phyloP scores from a whole-genome alignment of 768 basidiomycete genomes.

The Gyrodon lividus region DNA sequence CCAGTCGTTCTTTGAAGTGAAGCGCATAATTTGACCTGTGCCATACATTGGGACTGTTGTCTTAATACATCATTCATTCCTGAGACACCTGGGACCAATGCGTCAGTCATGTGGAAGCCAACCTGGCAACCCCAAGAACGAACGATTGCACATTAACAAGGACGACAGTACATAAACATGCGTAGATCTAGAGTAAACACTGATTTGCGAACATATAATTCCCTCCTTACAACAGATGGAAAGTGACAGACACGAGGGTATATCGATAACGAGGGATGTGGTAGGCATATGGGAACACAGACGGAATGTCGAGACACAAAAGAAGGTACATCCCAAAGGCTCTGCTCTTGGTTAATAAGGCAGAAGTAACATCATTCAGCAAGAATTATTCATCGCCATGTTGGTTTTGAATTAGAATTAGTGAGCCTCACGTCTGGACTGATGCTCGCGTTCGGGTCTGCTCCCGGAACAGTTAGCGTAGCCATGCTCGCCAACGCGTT shows the following conservation, averaged over 20 bases:
- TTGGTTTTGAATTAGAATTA: slow-evolving; percentile 43
- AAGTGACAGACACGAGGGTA: slow-evolving; percentile 16
- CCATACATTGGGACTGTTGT: neutral
- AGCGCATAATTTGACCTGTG: slow-evolving; percentile 69
- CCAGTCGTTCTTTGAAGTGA: slow-evolving; percentile 88
- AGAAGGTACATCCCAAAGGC: slow-evolving; percentile 18
- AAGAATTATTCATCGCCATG: slow-evolving; percentile 50
- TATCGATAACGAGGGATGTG: slow-evolving; percentile 14
- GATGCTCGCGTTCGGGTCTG: slow-evolving; percentile 42
- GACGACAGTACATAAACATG: slow-evolving; percentile 21
- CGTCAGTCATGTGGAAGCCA: neutral
- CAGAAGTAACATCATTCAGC: slow-evolving; percentile 5
- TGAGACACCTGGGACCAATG: neutral
- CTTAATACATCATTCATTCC: neutral
- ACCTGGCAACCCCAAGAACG: neutral
- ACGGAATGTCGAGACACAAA: slow-evolving; percentile 8
- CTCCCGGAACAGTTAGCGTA: slow-evolving; percentile 30
- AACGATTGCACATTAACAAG: slow-evolving; percentile 13
- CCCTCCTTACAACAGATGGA: slow-evolving; percentile 8
- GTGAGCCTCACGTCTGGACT: slow-evolving; percentile 45
- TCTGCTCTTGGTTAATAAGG: slow-evolving; percentile 11
- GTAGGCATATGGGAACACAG: neutral
- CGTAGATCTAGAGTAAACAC: slow-evolving; percentile 28
- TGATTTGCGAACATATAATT: slow-evolving; percentile 1
- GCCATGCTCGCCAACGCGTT: slow-evolving; percentile 31